Conservation (phyloP, 441 rosid species). For the Eugenia klotzschiana region DNA sequence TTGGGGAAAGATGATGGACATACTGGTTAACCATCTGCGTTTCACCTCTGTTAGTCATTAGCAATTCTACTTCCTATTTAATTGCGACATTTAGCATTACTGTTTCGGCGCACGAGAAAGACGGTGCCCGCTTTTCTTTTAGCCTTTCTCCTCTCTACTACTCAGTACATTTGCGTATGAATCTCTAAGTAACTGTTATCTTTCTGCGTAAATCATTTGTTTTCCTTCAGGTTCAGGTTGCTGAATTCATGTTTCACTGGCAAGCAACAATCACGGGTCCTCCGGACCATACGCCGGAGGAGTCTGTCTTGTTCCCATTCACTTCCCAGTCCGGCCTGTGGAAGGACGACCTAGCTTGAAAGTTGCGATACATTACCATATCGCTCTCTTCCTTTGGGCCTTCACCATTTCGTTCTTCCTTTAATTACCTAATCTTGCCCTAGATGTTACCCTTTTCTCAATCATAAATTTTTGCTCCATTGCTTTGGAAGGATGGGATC, state of each 20-base stretch:
- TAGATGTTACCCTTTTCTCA: background rate
- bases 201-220: background rate
- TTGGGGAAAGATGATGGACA: background rate
- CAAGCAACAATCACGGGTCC: background rate
- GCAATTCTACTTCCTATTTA: background rate
- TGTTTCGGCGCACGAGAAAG: background rate
- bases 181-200: background rate
- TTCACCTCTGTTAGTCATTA: background rate
- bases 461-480: background rate
- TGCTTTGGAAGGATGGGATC: background rate
- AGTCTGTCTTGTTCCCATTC: background rate
- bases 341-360: background rate
- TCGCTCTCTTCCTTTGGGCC: background rate
- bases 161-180: background rate
- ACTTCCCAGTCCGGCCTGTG: background rate
- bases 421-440: background rate
- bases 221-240: background rate
- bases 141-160: background rate
- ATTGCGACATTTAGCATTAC: background rate
- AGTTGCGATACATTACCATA: background rate
- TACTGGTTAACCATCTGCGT: background rate
- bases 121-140: background rate
- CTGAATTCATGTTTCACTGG: background rate
- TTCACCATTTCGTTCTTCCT: background rate
- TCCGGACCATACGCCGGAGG: background rate